phyloP scores from a whole-genome alignment of 2,329 filamentous ascomycete genomes.

The Hymenoscyphus occultus region DNA sequence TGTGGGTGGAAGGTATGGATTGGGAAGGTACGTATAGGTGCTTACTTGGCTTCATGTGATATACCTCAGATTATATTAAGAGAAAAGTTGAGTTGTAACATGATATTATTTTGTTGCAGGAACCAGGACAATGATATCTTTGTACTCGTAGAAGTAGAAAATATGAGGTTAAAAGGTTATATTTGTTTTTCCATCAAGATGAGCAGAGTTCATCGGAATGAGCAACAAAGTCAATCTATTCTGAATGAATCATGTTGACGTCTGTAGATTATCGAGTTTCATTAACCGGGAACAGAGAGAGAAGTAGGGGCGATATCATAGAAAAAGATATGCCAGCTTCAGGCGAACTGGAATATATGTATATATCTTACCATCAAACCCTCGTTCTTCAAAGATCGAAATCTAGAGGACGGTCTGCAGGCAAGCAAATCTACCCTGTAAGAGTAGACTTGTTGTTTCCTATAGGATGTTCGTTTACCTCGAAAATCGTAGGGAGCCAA shows the following conservation, averaged over 20 bases:
- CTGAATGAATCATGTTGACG: no score
- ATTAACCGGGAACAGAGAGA: background rate
- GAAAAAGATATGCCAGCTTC: background rate
- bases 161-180: no score
- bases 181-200: no score
- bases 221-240: no score
- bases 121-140: no score
- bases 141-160: no score
- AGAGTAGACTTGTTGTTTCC: conserved; percentile 50
- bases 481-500: conserved; percentile 63
- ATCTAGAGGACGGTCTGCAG: conserved; percentile 76
- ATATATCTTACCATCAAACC: conserved; percentile 89
- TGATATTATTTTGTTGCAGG: background rate
- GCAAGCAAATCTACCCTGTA: conserved; percentile 55
- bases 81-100: no score
- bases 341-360: conserved; percentile 6
- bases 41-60: no score
- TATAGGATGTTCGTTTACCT: conserved; percentile 96
- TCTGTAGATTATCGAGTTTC: background rate
- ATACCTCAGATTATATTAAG: no score
- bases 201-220: no score
- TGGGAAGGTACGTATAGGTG: conserved; percentile 56
- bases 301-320: background rate
- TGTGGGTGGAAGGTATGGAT: conserved; percentile 76
- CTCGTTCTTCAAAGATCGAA: conserved; percentile 58